Evolutionary conservation across 768 basidiomycete genomes (phyloP), one percentile per base, ranked within the genome.

Genomic region (Cystobasidium tubakii): DNA sequence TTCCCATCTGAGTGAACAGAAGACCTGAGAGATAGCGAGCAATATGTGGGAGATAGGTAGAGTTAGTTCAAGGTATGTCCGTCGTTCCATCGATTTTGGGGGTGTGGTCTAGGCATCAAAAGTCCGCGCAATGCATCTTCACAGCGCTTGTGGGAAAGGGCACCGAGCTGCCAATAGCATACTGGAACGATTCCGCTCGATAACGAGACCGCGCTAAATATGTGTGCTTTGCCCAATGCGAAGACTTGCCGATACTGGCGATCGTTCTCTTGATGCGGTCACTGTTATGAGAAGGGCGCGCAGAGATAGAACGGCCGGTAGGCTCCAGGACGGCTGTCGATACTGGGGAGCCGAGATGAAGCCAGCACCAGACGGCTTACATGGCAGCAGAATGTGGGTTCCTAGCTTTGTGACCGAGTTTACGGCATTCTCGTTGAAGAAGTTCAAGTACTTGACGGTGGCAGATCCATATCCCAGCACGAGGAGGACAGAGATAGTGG

Each of bases 1-100:
- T 64, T 17, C 73, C 73, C 73, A 73, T 73, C 27, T 73, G 62
- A 50, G 73, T 73, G 25, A 73, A 73, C 23, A 73, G 63, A 29
- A 73, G 73, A 33, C 63, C 63, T 65, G 63, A 4, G 25, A 27
- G 9, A 62, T 39, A 33, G 25, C n/a, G n/a, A 23, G 25, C 4
- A 27, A 33, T 4, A 39, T 9, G 12, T 62, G 15, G 31, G 60
- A 17, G n/a, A n/a, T n/a, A 62, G 39, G 15, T 21, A 62, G 13
- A 2, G 31, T 62, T 21, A 39, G 31, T 17, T 10, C 23, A 27
- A 17, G 21, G 46, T 50, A 19, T 17, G 46, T 50, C 15, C n/a
- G n/a, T n/a, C 7, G 46, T 17, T 50, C 21, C n/a, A 50, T 3
- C 9, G 7, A 21, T 4, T 50, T n/a, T 21, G 7, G 15, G 53